Base-by-base conservation (phyloP, 2,329 filamentous ascomycete genomes). In the Teratosphaeriaceae sp. region DNA sequence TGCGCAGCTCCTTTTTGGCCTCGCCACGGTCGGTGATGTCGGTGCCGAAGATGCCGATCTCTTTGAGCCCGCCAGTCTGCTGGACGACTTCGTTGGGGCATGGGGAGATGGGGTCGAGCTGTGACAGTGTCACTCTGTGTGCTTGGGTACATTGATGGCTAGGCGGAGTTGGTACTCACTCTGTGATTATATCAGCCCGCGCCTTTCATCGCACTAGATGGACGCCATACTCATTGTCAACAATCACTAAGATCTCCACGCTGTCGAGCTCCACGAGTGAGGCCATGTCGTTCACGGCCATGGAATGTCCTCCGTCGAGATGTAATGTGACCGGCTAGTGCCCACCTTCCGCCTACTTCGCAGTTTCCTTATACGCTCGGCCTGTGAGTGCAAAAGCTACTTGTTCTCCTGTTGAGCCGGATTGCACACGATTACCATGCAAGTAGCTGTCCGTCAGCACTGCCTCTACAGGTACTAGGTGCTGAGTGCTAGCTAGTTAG, bases 161-260 rank as follows among this genome's bases (percentile, higher is more conserved):
- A 15, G 31, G 31, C 31, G 31, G 18, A 18, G 29, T 19, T 34
- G 20, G 15, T n/a, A 34, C 24, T 8, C 24, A 34, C 31, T 12
- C 31, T 34, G 20, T 18, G 18, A 15, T 9, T 5, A 7, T 5
- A 18, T 34, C 12, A 34, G 31, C 20, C 12, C 15, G 11, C 5
- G 8, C 15, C 20, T 34, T 20, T 19, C 15, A 19, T 30, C 12
- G 13, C 27, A 34, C 6, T 9, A 34, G 5, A 18, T 7, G 8
- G 15, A 18, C 29, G n/a, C n/a, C n/a, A n/a, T n/a, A 24, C 40
- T 58, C 55, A 35, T 58, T 58, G 47, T 58, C 55, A 24, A 58
- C 49, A 19, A 58, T 53, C 19, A 53, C 52, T 16, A 46, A 42
- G 27, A 58, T 52, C 34, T 52, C 48, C 20, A 58, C 40, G 16